Conservation (phyloP, 805 yeast genomes). For the Schizosaccharomyces octosporus region DNA sequence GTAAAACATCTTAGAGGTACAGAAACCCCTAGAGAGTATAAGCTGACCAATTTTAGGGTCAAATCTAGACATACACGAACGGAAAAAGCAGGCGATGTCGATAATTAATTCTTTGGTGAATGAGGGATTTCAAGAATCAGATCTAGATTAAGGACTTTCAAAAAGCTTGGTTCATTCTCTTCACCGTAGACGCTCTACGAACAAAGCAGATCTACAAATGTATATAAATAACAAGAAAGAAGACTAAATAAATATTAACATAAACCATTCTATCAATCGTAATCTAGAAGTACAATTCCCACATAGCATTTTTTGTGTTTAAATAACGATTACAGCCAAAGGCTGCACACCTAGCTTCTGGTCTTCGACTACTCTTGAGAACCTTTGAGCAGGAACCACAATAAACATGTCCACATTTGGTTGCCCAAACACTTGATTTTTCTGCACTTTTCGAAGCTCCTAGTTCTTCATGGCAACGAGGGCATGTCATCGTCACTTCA, state of each 20-base stretch:
- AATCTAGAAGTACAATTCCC: not conserved
- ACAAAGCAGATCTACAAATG: no score
- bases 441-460: not conserved
- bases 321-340: not conserved
- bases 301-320: not conserved
- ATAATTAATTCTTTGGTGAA: no score
- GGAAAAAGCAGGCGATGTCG: no score
- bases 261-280: no score
- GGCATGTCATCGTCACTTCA: not conserved
- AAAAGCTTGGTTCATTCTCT: no score
- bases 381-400: not conserved
- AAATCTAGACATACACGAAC: no score
- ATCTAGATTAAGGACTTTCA: no score
- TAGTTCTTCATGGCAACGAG: not conserved
- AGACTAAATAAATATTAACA: no score
- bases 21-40: no score
- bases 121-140: no score
- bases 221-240: no score
- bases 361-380: not conserved
- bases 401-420: constrained; percentile 1
- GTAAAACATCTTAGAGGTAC: not conserved
- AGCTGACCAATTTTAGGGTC: not conserved
- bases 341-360: not conserved
- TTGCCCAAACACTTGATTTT: not conserved
- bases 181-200: no score